A percentile compares a stretch with the other conserved stretches of the same genome.
These are phyloP conservation scores for Graphilbum sp. DNA, from an alignment of 2,329 filamentous ascomycete species.

Conservation along the genomic window DNA sequence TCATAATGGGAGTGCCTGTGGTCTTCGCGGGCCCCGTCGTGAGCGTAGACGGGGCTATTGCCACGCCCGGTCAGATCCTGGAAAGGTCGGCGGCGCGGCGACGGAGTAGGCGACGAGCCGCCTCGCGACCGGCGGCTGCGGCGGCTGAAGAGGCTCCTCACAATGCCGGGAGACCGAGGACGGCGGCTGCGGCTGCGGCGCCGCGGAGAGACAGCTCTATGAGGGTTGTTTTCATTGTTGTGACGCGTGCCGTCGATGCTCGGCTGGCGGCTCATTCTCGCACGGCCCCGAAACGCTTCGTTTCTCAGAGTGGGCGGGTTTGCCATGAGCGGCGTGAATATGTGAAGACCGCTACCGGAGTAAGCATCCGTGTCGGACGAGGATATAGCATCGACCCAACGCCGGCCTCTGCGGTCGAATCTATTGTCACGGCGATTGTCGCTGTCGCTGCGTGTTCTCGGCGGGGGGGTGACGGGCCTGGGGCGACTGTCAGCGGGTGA, in stretches of 20 bases:
- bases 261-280: too few relatives aligned
- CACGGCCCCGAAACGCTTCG: too few relatives aligned
- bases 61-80: constrained; percentile 1
- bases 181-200: background rate
- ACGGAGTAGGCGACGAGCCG: background rate
- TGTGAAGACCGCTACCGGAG: background rate
- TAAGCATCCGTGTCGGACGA: background rate
- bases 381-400: background rate
- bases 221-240: background rate
- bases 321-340: background rate
- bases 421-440: background rate
- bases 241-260: too few relatives aligned
- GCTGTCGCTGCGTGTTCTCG: background rate
- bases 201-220: background rate
- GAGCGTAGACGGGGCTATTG: constrained; percentile 2
- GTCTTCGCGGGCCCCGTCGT: constrained; percentile 2
- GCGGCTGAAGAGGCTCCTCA: constrained; percentile 5
- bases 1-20: constrained; percentile 3
- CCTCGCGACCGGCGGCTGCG: constrained; percentile 1
- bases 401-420: background rate
- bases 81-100: background rate
- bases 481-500: too few relatives aligned
- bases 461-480: background rate
- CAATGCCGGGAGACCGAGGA: constrained; percentile 1
- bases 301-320: too few relatives aligned